phyloP scores from a whole-genome alignment of 2,329 filamentous ascomycete species.

The Colletotrichum euphorbiae region DNA sequence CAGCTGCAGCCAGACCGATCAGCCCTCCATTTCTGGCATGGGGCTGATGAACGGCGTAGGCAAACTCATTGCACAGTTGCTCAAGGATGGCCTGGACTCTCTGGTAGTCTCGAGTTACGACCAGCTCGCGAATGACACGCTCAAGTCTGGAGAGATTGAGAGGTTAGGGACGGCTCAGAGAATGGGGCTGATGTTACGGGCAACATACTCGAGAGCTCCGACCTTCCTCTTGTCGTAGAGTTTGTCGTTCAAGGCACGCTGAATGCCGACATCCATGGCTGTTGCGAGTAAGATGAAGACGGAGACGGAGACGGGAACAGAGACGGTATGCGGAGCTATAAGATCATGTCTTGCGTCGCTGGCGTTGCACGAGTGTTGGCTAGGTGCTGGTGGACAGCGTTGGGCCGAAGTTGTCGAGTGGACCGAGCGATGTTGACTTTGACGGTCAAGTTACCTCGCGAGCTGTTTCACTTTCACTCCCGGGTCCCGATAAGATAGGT shows the following conservation, averaged over 20 bases:
- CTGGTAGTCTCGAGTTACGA: constrained; percentile 80
- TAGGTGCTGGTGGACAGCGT: constrained; percentile 6
- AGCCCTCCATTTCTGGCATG: constrained; percentile 96
- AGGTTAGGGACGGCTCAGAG: not conserved
- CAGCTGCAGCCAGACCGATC: constrained; percentile 94
- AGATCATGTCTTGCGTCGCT: constrained; percentile 11
- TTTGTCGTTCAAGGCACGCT: constrained; percentile 95
- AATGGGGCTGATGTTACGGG: constrained; percentile 5
- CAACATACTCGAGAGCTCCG: constrained; percentile 89
- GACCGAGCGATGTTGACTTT: not conserved
- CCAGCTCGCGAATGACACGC: constrained; percentile 86
- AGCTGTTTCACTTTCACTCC: constrained; percentile 25
- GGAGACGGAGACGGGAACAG: not conserved
- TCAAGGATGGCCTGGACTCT: constrained; percentile 89
- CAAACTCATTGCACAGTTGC: constrained; percentile 97
- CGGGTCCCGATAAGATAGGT: not conserved
- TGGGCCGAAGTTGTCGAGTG: constrained; percentile 9
- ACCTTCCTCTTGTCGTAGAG: constrained; percentile 98
- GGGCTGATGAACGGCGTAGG: constrained; percentile 95
- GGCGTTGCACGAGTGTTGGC: not conserved
- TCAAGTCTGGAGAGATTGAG: constrained; percentile 74
- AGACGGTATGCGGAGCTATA: not conserved
- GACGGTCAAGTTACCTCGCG: no score
- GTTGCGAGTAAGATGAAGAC: constrained; percentile 4
- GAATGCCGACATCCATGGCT: constrained; percentile 87